Base-by-base conservation (phyloP, 129 eudicot species). In the Lactuca saligna region DNA sequence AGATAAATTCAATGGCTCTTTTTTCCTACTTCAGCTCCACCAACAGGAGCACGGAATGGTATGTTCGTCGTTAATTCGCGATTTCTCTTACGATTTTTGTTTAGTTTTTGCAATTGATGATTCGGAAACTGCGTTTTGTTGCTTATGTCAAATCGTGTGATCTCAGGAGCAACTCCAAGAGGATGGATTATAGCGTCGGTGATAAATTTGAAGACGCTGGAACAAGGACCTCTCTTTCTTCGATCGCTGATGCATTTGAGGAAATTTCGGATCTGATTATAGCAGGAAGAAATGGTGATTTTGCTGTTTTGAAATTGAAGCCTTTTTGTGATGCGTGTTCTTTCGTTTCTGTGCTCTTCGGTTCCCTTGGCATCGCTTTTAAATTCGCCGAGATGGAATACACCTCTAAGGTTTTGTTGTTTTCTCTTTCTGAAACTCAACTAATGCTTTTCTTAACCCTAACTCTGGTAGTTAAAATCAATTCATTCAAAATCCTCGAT, bases 311-410 rank as follows among this genome's bases (percentile, higher is more conserved):
- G 3, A 70, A 60, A 17, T 81, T 86, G 63, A 83, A 83, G 81
- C 79, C 85, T 6, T 85, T 89, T 35, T 89, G 91, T 38, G 85
- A 89, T 63, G 87, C 96, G 7, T 83, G 89, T 34, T 71, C 96
- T 37, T 82, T 73, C 15, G 96, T 89, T 8, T 89, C 96, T 15
- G 78, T 89, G 7, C 89, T 89, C 81, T 85, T 85, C 54, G 78
- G 82, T 35, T 85, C 64, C 68, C 80, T 85, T 4, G 91, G 91
- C 16, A 74, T 85, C 77, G 91, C 91, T 44, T 85, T 85, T 57
- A 85, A 85, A 74, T 85, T 85, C 61, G 91, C 91, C 49, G 87
- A 85, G 65, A 62, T 80, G 78, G 93, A 86, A 72, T 86, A 86
- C 46, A 75, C 72, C 60, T 72, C 86, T 31, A 89, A 89, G 96